Evolutionary conservation across 257 asterid species (phyloP).

Genomic region (Lavandula angustifolia): DNA sequence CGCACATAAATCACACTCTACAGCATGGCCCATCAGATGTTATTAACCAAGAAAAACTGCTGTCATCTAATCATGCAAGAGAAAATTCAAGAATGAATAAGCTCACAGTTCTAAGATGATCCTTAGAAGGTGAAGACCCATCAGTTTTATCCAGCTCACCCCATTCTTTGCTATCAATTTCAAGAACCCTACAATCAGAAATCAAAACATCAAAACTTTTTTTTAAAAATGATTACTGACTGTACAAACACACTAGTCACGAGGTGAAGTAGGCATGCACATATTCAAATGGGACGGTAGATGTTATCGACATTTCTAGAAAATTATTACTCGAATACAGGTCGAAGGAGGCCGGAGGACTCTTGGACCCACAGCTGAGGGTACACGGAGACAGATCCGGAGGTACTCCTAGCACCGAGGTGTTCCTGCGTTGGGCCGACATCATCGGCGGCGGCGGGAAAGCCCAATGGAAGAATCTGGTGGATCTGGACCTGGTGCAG

Average conservation of each 20-base stretch:
- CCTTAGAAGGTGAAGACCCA: constrained; percentile 51
- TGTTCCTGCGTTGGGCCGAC: constrained; percentile 45
- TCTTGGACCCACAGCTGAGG: constrained; percentile 67
- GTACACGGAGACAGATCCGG: constrained; percentile 62
- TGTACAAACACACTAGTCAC: neutral
- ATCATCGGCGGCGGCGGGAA: constrained; percentile 41
- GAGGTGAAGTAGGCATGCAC: neutral
- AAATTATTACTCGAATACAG: constrained; percentile 63
- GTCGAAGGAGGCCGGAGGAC: constrained; percentile 75
- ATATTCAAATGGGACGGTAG: neutral
- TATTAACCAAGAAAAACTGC: constrained; percentile 5
- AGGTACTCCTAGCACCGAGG: constrained; percentile 46
- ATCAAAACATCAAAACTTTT: constrained; percentile 3
- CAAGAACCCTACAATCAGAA: constrained; percentile 55
- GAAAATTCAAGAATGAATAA: neutral
- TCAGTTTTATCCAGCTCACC: constrained; percentile 78
- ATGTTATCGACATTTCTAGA: neutral
- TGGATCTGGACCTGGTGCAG: constrained; percentile 78
- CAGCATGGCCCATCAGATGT: neutral
- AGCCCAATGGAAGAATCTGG: constrained; percentile 64
- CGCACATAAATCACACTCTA: neutral
- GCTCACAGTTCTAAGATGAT: constrained; percentile 80
- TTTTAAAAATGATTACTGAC: neutral
- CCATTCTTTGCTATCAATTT: constrained; percentile 73
- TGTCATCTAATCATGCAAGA: constrained; percentile 8